A percentile compares a stretch with the other conserved stretches of the same genome.
Evolutionary conservation across 2,329 filamentous ascomycete species (phyloP).

Genomic region (Sclerotinia spermophila): DNA sequence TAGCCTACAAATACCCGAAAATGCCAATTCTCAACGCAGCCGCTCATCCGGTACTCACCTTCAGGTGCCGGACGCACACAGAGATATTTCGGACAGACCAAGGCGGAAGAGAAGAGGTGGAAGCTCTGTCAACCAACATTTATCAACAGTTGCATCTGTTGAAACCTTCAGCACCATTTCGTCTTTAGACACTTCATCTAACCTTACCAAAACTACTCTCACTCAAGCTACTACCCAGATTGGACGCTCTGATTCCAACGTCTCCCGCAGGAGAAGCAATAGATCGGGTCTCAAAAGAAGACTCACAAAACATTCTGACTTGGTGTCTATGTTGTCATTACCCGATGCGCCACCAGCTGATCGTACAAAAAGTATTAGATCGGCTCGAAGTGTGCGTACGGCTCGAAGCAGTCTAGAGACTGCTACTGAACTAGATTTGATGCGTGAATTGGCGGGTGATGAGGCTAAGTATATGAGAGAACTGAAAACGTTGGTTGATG

Average conservation of each 20-base stretch:
- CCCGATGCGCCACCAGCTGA: slow-evolving; percentile 54
- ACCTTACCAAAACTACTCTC: slow-evolving; percentile 40
- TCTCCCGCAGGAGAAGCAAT: slow-evolving; percentile 32
- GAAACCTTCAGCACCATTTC: slow-evolving; percentile 31
- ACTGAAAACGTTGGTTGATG: slow-evolving; percentile 87
- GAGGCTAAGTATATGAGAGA: slow-evolving; percentile 87
- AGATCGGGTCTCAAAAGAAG: slow-evolving; percentile 50
- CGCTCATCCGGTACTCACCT: slow-evolving; percentile 19
- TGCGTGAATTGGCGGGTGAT: slow-evolving; percentile 77
- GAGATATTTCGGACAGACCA: slow-evolving; percentile 20
- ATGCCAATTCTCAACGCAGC: slow-evolving; percentile 15
- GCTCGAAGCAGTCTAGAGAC: slow-evolving; percentile 63
- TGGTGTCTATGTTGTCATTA: slow-evolving; percentile 86
- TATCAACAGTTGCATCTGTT: slow-evolving; percentile 36
- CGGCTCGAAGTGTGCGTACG: slow-evolving; percentile 73
- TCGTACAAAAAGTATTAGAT: slow-evolving; percentile 66
- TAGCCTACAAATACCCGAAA: slow-evolving; percentile 19
- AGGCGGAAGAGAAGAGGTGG: slow-evolving; percentile 24
- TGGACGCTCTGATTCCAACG: slow-evolving; percentile 26
- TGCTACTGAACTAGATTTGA: slow-evolving; percentile 69
- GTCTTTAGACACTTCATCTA: slow-evolving; percentile 29
- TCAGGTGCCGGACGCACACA: slow-evolving; percentile 18
- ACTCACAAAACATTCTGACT: slow-evolving; percentile 86
- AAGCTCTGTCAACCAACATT: slow-evolving; percentile 29
- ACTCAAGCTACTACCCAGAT: slow-evolving; percentile 39